Evolutionary conservation across 805 yeast genomes (phyloP), one percentile per base, ranked within the genome.

Genomic region (Pichia heedii): DNA sequence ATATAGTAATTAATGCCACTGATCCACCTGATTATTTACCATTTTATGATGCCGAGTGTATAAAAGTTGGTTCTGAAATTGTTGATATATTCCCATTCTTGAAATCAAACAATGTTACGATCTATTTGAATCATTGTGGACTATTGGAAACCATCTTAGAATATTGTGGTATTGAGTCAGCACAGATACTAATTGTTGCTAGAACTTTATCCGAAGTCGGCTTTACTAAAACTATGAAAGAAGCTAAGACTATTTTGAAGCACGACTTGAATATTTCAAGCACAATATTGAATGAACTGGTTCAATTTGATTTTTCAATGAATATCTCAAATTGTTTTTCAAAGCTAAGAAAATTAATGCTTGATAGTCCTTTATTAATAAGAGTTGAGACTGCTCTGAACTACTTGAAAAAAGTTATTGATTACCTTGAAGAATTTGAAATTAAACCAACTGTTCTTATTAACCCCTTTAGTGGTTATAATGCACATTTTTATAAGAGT

Each of bases 391-490:
- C 71, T 12, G 79, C 84, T 0, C 56, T 88, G 43, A 60, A 57
- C 16, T 79, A 87, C 54, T 63, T 90, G n/a, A 58, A 67, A 22
- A 73, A 76, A 39, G 84, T 89, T 1, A 56, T 79, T 3, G 62
- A 62, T 4, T 72, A 73, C 29, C 62, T 81, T 44, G 70, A 71
- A 38, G 68, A 74, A 18, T 66, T 89, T 41, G 87, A 84, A 0
- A 73, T 86, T 1, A 63, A 50, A 20, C 33, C 44, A 1, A 65
- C 21, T 5, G 19, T 88, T 12, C 72, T 74, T 24, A 66, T 93
- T 24, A 77, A 86, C 3, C 98, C 98, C 0, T 70, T 93, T 60
- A 77, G 88, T 54, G 86, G 87, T 50, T 86, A 85, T 62, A 87
- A 87, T 52, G 75, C 81, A 27, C 73, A 79, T 10, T 90, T 87